Conservation (phyloP, 352 stramenopile species). For the Phytophthora foliorum region DNA sequence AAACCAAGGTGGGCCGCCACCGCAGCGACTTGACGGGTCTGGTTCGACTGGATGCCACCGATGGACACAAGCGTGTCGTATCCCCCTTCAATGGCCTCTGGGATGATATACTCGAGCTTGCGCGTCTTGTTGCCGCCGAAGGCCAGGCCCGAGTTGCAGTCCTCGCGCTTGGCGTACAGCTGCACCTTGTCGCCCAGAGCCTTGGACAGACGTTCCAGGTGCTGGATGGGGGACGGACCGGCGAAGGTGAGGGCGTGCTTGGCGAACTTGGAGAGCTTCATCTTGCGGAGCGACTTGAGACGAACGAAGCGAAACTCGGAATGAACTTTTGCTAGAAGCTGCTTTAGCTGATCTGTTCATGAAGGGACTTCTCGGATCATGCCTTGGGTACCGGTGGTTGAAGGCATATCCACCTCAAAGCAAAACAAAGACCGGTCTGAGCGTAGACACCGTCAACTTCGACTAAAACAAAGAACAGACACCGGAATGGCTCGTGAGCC, state of each 20-base stretch:
- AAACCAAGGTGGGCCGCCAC: slow-evolving; percentile 46
- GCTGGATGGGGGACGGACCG: slow-evolving; percentile 46
- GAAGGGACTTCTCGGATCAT: not conserved
- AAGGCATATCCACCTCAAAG: slow-evolving; percentile 24
- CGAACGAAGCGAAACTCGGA: slow-evolving; percentile 23
- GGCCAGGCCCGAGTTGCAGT: slow-evolving; percentile 47
- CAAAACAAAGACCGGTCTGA: slow-evolving; percentile 32
- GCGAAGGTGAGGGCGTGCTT: slow-evolving; percentile 47
- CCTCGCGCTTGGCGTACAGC: slow-evolving; percentile 48
- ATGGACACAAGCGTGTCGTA: slow-evolving; percentile 52
- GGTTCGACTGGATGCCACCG: slow-evolving; percentile 49
- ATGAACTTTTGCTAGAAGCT: slow-evolving; percentile 16
- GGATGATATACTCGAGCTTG: slow-evolving; percentile 52
- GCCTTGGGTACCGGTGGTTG: slow-evolving; percentile 13
- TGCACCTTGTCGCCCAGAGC: slow-evolving; percentile 45
- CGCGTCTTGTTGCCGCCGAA: slow-evolving; percentile 51
- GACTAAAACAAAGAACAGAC: slow-evolving; percentile 30
- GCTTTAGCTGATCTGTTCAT: not conserved
- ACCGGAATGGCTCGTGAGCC: slow-evolving; percentile 9
- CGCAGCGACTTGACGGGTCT: slow-evolving; percentile 44
- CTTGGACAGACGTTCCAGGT: slow-evolving; percentile 45
- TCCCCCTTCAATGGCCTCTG: slow-evolving; percentile 43
- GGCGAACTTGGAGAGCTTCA: slow-evolving; percentile 51
- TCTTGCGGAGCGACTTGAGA: slow-evolving; percentile 15
- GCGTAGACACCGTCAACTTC: slow-evolving; percentile 12